Evolutionary conservation across 192 early-diverging fungal genomes (phyloP).

Genomic region (Mortierella antarctica): DNA sequence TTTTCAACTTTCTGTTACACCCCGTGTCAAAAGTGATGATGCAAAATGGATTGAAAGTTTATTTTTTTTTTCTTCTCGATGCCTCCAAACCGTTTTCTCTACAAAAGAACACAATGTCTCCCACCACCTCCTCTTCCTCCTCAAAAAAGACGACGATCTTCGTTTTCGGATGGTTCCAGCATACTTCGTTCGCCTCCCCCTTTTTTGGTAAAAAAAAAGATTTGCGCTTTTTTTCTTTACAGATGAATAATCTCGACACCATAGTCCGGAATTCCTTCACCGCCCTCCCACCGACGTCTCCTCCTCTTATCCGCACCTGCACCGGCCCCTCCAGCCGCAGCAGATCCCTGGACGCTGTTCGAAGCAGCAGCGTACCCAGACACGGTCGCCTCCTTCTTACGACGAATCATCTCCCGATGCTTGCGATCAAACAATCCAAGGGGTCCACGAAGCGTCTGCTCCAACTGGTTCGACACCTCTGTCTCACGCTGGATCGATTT

Average conservation of each 20-base stretch:
- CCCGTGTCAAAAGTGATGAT: too few species aligned
- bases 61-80: too few species aligned
- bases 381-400: slow-evolving; percentile 25
- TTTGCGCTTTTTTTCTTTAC: slow-evolving; percentile 33
- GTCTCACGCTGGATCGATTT: slow-evolving; percentile 34
- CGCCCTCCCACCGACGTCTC: slow-evolving; percentile 57
- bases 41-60: too few species aligned
- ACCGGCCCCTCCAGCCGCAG: slow-evolving; percentile 21
- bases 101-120: neutral
- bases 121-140: neutral
- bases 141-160: too few species aligned
- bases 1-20: too few species aligned
- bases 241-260: slow-evolving; percentile 61
- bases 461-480: slow-evolving; percentile 42
- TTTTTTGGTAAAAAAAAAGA: neutral
- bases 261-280: slow-evolving; percentile 59
- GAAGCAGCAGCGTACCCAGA: neutral
- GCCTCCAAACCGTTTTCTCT: too few species aligned
- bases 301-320: slow-evolving; percentile 49
- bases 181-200: neutral
- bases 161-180: too few species aligned
- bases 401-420: slow-evolving; percentile 36
- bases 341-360: neutral
- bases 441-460: slow-evolving; percentile 49
- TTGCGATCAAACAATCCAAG: slow-evolving; percentile 58